Evolutionary conservation across 2,329 filamentous ascomycete genomes (phyloP), one percentile per base, ranked within the genome.

Genomic region (Apiospora sp.): DNA sequence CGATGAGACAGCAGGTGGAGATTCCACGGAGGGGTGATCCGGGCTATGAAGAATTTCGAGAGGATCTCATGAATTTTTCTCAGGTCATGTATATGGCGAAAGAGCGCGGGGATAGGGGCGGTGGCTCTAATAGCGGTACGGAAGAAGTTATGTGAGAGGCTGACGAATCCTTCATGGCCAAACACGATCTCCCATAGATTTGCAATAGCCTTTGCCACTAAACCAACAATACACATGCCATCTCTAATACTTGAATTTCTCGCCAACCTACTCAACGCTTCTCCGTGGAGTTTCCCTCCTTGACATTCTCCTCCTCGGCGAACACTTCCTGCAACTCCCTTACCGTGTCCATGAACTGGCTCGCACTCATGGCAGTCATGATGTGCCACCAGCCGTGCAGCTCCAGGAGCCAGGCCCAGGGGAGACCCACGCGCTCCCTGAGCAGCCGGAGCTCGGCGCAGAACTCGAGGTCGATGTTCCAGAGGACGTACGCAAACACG

Each of bases 351-450:
- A 85, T 85, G 61, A 83, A 83, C 67, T 78, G 77, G 34, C 84
- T 84, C 5, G 89, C 88, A 0, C 87, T 86, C 27, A 89, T 81
- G 0, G 88, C 90, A 0, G 89, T 92, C 37, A 90, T 80, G 22
- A 91, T 80, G 75, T 92, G 90, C 90, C 90, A 92, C 90, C 89
- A 91, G 0, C 89, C 90, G 76, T 91, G 90, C 19, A 91, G 77
- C 80, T 91, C 90, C 5, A 91, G 78, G 0, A 88, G 46, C 79
- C 87, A 89, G 1, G 85, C 87, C 84, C 83, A 88, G 0, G 89
- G 89, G 61, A 90, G 78, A 0, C 89, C 89, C 2, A 91, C 75
- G 0, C 71, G 75, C 10, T 81, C 80, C 68, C 88, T 85, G 14
- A 86, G 74, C 0, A 75, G 73, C 2, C 88, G 86, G 34, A 91